Evolutionary conservation across 768 basidiomycete genomes (phyloP).

Genomic region (Hortiboletus flavorubellus): DNA sequence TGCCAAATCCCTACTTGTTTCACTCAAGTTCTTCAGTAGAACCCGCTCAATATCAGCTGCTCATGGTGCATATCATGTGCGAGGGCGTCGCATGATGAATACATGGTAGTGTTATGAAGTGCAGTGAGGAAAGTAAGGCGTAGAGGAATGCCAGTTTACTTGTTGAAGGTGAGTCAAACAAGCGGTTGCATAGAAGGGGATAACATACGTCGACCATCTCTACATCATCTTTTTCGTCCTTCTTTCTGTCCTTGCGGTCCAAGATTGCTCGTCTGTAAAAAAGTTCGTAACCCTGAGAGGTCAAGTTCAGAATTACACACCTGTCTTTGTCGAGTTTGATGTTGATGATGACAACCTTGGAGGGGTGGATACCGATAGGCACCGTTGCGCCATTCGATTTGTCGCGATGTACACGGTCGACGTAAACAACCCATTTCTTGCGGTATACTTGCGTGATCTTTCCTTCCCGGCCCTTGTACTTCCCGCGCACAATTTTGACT

Average conservation of each 20-base stretch:
- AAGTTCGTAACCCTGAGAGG: neutral
- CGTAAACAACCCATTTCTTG: conserved; percentile 98
- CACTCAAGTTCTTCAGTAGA: conserved; percentile 2
- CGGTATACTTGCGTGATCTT: conserved; percentile 98
- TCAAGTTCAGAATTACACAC: conserved; percentile 34
- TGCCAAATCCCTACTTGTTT: conserved; percentile 4
- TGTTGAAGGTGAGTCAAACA: conserved; percentile 12
- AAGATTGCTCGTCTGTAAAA: conserved; percentile 70
- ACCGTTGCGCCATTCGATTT: conserved; percentile 95
- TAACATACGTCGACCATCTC: conserved; percentile 77
- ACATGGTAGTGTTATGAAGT: conserved; percentile 58
- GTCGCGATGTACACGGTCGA: conserved; percentile 96
- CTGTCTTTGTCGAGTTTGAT: conserved; percentile 93
- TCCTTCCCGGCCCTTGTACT: conserved; percentile 98
- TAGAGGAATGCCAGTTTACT: conserved; percentile 22
- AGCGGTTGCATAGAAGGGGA: conserved; percentile 7
- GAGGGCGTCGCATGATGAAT: conserved; percentile 56
- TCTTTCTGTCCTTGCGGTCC: conserved; percentile 82
- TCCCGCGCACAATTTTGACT: conserved; percentile 93
- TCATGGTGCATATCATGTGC: conserved; percentile 58
- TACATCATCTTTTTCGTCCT: conserved; percentile 56
- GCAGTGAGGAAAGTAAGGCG: conserved; percentile 14
- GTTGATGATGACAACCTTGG: conserved; percentile 91
- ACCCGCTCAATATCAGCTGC: conserved; percentile 8
- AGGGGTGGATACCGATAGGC: conserved; percentile 94